Conservation (phyloP, 2,329 filamentous ascomycete species). For the Drechslera avenae region DNA sequence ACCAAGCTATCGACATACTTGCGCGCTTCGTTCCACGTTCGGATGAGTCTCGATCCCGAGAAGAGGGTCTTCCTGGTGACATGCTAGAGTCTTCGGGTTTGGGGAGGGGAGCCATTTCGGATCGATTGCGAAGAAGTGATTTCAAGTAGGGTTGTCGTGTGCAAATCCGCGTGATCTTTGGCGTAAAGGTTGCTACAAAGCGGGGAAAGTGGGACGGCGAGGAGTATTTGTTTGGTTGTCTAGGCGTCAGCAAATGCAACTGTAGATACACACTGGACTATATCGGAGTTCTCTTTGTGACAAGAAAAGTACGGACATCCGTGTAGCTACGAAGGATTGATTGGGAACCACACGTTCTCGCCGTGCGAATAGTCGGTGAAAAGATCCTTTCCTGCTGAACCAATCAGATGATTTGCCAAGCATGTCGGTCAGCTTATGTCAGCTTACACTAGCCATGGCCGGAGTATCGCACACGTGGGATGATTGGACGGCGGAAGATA, state of each 20-base stretch:
- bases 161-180: not conserved
- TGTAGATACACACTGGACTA: constrained; percentile 8
- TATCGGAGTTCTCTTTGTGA: not conserved
- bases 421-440: too few relatives aligned
- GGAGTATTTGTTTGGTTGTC: not conserved
- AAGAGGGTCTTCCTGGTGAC: constrained; percentile 24
- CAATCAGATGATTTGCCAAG: too few relatives aligned
- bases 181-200: not conserved
- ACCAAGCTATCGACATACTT: constrained; percentile 36
- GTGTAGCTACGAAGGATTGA: constrained; percentile 3
- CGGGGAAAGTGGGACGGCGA: not conserved
- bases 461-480: too few relatives aligned
- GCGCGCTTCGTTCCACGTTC: constrained; percentile 46
- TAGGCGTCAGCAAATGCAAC: constrained; percentile 3
- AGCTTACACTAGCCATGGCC: too few relatives aligned
- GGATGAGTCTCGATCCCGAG: constrained; percentile 44
- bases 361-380: constrained; percentile 12
- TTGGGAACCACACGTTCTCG: constrained; percentile 7
- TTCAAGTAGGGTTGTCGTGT: not conserved
- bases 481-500: too few relatives aligned
- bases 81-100: constrained; percentile 23
- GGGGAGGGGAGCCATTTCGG: constrained; percentile 30
- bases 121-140: not conserved
- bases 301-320: not conserved
- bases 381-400: not conserved